Percentiles rank a stretch among this genome's conserved stretches.
These are phyloP conservation scores for Sporothrix mexicana DNA, from an alignment of 2,329 filamentous ascomycete genomes.

Conservation along the genomic window DNA sequence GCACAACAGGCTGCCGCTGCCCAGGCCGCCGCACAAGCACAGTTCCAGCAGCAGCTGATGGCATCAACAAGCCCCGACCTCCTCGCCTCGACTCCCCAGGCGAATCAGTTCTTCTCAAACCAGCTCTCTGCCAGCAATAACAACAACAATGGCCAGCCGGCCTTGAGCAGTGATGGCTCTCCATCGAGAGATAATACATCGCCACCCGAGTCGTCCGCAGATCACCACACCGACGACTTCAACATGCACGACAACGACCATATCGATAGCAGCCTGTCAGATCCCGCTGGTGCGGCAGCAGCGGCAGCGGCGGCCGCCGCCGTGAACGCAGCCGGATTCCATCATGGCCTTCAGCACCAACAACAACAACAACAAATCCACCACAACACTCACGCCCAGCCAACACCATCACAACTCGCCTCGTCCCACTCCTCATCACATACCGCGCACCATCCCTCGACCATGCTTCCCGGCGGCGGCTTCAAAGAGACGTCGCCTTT, in stretches of 20 bases:
- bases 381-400: constrained; percentile 16
- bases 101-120: not conserved
- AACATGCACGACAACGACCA: constrained; percentile 30
- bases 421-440: not conserved
- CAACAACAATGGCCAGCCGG: constrained; percentile 6
- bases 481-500: constrained; percentile 45
- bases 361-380: constrained; percentile 26
- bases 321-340: not conserved
- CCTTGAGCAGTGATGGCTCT: constrained; percentile 31
- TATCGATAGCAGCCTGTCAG: constrained; percentile 22
- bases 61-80: constrained; percentile 18
- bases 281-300: not conserved
- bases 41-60: constrained; percentile 36
- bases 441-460: not conserved
- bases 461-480: constrained; percentile 8
- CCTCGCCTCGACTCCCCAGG: constrained; percentile 24
- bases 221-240: constrained; percentile 24
- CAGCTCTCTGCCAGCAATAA: constrained; percentile 16
- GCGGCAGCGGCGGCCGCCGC: constrained; percentile 2
- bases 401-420: not conserved
- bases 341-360: constrained; percentile 23
- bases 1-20: constrained; percentile 5
- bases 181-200: constrained; percentile 32
- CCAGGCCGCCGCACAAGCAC: constrained; percentile 2
- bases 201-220: constrained; percentile 30